Percentiles rank a stretch among this genome's conserved stretches.
Conservation (phyloP, 2,329 filamentous ascomycete genomes). For the Ceratocystis lukuohia region DNA sequence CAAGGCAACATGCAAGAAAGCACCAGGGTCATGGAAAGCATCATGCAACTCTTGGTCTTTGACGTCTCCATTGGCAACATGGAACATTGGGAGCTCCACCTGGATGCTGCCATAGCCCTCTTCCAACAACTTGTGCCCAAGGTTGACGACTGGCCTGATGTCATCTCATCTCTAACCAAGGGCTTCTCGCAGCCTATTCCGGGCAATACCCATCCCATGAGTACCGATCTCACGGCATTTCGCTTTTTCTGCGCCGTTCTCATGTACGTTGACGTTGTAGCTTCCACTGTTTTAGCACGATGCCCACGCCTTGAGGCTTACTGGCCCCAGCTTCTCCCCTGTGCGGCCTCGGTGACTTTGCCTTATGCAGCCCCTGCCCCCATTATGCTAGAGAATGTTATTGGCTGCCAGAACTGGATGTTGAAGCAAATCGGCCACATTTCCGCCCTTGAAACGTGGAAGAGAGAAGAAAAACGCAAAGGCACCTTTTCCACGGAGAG, state of each 20-base stretch:
- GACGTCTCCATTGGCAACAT: slow-evolving; percentile 35
- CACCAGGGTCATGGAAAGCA: slow-evolving; percentile 35
- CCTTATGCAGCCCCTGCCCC: slow-evolving; percentile 21
- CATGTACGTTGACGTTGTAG: slow-evolving; percentile 37
- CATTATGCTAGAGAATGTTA: slow-evolving; percentile 36
- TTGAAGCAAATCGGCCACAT: slow-evolving; percentile 42
- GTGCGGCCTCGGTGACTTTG: slow-evolving; percentile 19
- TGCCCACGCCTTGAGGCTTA: slow-evolving; percentile 32
- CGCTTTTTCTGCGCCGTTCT: slow-evolving; percentile 36
- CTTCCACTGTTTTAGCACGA: slow-evolving; percentile 34
- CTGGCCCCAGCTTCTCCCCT: slow-evolving; percentile 30
- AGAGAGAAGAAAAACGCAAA: slow-evolving; percentile 33
- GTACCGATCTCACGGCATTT: slow-evolving; percentile 34
- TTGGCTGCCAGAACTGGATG: slow-evolving; percentile 45
- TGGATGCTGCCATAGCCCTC: slow-evolving; percentile 36
- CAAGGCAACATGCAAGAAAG: slow-evolving; percentile 26
- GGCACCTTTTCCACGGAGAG: slow-evolving; percentile 35
- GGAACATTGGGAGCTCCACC: slow-evolving; percentile 38
- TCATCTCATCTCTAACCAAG: slow-evolving; percentile 26
- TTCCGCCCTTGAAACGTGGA: slow-evolving; percentile 41
- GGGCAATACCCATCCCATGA: slow-evolving; percentile 29
- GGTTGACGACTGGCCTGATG: slow-evolving; percentile 29
- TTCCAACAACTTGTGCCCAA: slow-evolving; percentile 34
- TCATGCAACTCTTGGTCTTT: slow-evolving; percentile 41
- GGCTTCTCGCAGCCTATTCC: slow-evolving; percentile 28